Percentiles rank a stretch among this genome's conserved stretches.
phyloP scores from a whole-genome alignment of 2,329 filamentous ascomycete genomes.

The Elsinoe batatas region DNA sequence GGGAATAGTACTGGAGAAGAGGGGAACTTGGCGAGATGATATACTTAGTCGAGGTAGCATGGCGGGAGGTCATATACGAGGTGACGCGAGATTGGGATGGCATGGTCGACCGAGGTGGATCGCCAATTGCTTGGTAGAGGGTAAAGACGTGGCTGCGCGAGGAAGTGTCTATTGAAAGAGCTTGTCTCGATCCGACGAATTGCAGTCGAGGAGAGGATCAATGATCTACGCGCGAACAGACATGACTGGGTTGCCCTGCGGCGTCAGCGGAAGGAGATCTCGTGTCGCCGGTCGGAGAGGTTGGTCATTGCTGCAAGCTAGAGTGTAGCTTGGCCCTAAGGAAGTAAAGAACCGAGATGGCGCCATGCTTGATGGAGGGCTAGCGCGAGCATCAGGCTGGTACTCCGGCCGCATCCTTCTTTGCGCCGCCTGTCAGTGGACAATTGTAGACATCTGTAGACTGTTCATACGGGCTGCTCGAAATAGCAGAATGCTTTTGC shows the following conservation, averaged over 20 bases:
- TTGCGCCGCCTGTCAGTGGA: conserved; percentile 7
- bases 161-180: conserved; percentile 1
- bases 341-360: conserved; percentile 9
- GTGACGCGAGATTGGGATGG: conserved; percentile 9
- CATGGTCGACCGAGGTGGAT: conserved; percentile 6
- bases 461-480: not conserved
- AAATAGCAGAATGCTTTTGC: not conserved
- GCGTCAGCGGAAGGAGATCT: conserved; percentile 5
- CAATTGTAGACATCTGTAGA: not conserved
- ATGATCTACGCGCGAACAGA: conserved; percentile 9
- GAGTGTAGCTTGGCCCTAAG: conserved; percentile 3
- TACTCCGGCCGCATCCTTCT: conserved; percentile 1
- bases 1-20: not conserved
- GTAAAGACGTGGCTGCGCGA: conserved; percentile 8
- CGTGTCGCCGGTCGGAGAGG: conserved; percentile 11
- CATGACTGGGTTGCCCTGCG: conserved; percentile 7
- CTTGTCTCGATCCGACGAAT: conserved; percentile 10
- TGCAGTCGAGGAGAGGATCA: conserved; percentile 4
- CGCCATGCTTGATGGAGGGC: not conserved
- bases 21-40: conserved; percentile 9
- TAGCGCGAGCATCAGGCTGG: not conserved
- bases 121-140: conserved; percentile 4
- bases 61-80: conserved; percentile 8
- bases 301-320: conserved; percentile 9
- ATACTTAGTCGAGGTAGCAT: not conserved